Percentiles rank a stretch among this genome's conserved stretches.
Conservation (phyloP, 345 rosid species). For the Streptanthus diversifolius region DNA sequence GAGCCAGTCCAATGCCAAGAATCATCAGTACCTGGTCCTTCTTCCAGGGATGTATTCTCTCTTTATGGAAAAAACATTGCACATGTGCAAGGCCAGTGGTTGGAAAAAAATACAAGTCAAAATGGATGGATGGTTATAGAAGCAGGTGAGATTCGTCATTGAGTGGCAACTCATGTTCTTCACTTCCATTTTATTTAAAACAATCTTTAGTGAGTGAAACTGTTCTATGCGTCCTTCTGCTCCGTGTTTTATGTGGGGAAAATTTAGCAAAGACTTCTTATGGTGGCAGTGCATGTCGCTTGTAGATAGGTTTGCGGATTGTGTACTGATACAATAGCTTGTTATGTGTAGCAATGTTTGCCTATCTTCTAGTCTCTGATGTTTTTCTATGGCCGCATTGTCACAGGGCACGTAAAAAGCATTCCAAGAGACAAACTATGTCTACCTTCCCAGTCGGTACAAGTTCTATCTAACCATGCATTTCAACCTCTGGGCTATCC, state of each 20-base stretch:
- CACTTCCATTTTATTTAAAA: not conserved
- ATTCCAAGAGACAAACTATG: slow-evolving; percentile 36
- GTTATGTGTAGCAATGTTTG: not conserved
- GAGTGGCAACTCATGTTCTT: slow-evolving; percentile 8
- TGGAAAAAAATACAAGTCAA: slow-evolving; percentile 39
- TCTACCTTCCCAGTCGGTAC: slow-evolving; percentile 46
- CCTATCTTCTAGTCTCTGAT: slow-evolving; percentile 20
- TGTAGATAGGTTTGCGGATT: not conserved
- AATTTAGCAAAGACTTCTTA: too few species aligned
- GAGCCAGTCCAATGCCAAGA: slow-evolving; percentile 56
- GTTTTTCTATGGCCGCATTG: slow-evolving; percentile 19
- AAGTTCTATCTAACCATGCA: slow-evolving; percentile 42
- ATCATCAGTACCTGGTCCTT: slow-evolving; percentile 23
- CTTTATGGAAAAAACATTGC: slow-evolving; percentile 38
- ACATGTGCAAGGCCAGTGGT: slow-evolving; percentile 28
- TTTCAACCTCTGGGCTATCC: slow-evolving; percentile 42
- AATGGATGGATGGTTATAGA: slow-evolving; percentile 34
- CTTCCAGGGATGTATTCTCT: slow-evolving; percentile 36
- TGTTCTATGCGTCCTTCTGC: not conserved
- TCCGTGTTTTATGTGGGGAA: too few species aligned
- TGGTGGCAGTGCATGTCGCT: too few species aligned
- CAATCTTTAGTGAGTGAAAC: not conserved
- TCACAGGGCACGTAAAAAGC: slow-evolving; percentile 53
- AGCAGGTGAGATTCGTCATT: slow-evolving; percentile 51
- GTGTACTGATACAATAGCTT: not conserved